Conservation (phyloP, 148 eudicot genomes). For the Camellia sinensis region DNA sequence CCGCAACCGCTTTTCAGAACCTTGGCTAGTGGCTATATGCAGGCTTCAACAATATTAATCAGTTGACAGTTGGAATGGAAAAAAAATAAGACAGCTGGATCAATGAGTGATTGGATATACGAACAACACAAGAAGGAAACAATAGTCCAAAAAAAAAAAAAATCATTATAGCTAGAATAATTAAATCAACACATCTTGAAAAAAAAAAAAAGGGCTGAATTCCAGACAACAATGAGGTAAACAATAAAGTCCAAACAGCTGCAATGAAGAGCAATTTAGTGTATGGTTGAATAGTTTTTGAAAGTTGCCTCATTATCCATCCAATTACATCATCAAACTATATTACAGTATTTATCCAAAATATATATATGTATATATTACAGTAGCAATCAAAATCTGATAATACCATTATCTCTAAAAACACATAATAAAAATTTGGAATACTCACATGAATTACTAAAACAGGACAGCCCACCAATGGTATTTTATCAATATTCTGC, state of each 20-base stretch:
- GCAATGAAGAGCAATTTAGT: not conserved
- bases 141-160: not conserved
- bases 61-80: not conserved
- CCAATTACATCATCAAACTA: not conserved
- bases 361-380: not conserved
- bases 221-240: not conserved
- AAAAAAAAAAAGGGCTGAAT: not conserved
- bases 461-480: slow-evolving; percentile 51
- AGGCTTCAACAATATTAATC: slow-evolving; percentile 2
- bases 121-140: not conserved
- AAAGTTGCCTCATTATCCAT: not conserved
- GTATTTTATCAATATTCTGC: slow-evolving; percentile 88
- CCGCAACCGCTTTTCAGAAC: too few species aligned
- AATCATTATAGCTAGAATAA: not conserved
- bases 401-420: not conserved
- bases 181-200: not conserved
- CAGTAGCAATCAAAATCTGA: not conserved
- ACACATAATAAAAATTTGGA: not conserved
- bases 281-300: not conserved
- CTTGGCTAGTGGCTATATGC: not conserved
- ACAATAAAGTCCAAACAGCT: not conserved
- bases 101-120: not conserved
- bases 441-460: slow-evolving; percentile 76
- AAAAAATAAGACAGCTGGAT: not conserved
- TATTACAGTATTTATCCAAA: not conserved